Evolutionary conservation across 345 rosid species (phyloP).

Genomic region (Eucalyptus shirleyi): DNA sequence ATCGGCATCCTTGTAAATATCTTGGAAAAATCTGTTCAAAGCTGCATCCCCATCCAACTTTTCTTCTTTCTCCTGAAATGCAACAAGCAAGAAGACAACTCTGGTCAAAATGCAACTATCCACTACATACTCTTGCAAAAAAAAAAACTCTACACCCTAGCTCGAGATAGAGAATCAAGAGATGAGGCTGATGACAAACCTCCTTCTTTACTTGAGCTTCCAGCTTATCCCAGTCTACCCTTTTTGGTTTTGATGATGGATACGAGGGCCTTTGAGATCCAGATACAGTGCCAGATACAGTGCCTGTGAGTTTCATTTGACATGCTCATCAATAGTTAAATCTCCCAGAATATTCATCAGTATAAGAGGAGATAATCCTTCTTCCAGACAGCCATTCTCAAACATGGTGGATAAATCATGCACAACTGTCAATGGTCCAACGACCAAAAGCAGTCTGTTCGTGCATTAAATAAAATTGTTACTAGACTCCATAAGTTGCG

Average conservation of each 20-base stretch:
- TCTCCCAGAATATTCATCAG: not conserved
- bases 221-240: conserved; percentile 77
- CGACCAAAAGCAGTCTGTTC: not conserved
- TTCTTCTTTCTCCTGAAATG: conserved; percentile 88
- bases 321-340: not conserved
- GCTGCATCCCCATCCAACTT: conserved; percentile 95
- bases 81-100: not conserved
- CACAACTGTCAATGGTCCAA: not conserved
- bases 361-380: not conserved
- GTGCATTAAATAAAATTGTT: not conserved
- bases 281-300: not conserved
- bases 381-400: not conserved
- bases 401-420: not conserved
- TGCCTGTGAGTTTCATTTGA: conserved; percentile 5
- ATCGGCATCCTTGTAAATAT: conserved; percentile 62
- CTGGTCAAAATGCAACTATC: not conserved
- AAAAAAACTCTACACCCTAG: not conserved
- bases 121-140: not conserved
- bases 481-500: not conserved
- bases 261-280: conserved; percentile 40
- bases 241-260: conserved; percentile 64
- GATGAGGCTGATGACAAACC: conserved; percentile 12
- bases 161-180: not conserved
- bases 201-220: conserved; percentile 83
- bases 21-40: conserved; percentile 84